phyloP scores from a whole-genome alignment of 208 protist genomes.

The Crithidia expoeki region DNA sequence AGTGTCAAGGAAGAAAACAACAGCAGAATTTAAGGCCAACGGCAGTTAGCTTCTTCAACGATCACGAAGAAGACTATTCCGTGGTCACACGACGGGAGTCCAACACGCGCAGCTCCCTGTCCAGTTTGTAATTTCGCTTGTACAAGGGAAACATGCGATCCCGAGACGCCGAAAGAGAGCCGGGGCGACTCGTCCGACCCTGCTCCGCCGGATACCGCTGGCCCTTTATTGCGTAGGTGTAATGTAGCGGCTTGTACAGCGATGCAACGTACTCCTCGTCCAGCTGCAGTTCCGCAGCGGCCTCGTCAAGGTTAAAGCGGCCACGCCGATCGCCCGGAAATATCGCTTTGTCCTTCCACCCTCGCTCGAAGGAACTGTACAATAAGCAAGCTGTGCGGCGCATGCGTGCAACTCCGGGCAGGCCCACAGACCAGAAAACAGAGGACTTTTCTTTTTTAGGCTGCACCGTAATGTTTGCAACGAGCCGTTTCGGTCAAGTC shows the following conservation, averaged over 20 bases:
- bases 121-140: conserved; percentile 57
- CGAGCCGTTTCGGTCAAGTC: too few relatives aligned
- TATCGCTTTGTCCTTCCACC: conserved; percentile 56
- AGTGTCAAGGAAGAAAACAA: not conserved
- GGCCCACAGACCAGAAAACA: too few relatives aligned
- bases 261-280: conserved; percentile 79
- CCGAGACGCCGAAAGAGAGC: conserved; percentile 56
- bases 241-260: conserved; percentile 82
- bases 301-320: conserved; percentile 86
- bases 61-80: conserved; percentile 38
- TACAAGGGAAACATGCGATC: conserved; percentile 84
- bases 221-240: conserved; percentile 77
- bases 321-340: conserved; percentile 69
- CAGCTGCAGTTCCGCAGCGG: conserved; percentile 74
- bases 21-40: too few relatives aligned
- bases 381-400: conserved; percentile 25
- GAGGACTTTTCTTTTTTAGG: too few relatives aligned
- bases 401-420: conserved; percentile 3
- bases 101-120: conserved; percentile 59
- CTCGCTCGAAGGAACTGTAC: conserved; percentile 54
- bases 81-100: conserved; percentile 65
- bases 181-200: conserved; percentile 74
- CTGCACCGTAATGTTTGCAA: too few relatives aligned
- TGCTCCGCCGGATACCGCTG: conserved; percentile 86
- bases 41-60: not conserved